A percentile compares a stretch with the other conserved stretches of the same genome.
Conservation (phyloP, 306 rosid genomes). For the Pyrus betulifolia region DNA sequence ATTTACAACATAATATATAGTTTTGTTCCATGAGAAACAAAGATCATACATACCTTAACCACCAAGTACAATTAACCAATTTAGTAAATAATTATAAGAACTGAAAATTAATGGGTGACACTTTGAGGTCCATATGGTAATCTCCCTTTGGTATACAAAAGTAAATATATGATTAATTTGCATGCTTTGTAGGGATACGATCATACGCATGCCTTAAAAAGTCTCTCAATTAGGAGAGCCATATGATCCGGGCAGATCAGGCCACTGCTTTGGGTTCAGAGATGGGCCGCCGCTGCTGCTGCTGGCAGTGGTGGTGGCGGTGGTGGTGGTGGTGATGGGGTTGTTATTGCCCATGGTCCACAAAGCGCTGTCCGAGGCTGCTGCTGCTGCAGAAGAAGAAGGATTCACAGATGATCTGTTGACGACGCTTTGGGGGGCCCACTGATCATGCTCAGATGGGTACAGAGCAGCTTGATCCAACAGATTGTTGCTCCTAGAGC, state of each 20-base stretch:
- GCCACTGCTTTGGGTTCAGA: constrained; percentile 32
- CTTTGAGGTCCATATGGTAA: constrained; percentile 2
- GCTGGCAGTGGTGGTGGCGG: constrained; percentile 1
- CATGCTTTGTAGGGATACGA: neutral
- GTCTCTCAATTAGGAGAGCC: constrained; percentile 31
- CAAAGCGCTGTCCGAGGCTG: constrained; percentile 11
- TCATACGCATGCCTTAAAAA: neutral
- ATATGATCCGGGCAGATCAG: constrained; percentile 25
- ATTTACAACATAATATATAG: constrained; percentile 12
- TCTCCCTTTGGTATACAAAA: neutral
- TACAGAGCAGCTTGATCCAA: constrained; percentile 4
- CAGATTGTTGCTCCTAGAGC: constrained; percentile 8
- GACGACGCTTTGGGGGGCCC: constrained; percentile 30
- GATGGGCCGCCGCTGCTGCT: constrained; percentile 10
- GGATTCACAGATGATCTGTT: constrained; percentile 1
- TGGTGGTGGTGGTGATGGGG: constrained; percentile 8
- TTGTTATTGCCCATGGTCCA: constrained; percentile 30
- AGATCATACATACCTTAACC: constrained; percentile 5
- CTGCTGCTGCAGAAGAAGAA: neutral
- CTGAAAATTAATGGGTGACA: neutral
- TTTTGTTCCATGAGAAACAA: constrained; percentile 3
- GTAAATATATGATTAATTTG: neutral
- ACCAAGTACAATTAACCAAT: neutral
- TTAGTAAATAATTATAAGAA: constrained; percentile 7
- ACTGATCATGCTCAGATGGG: constrained; percentile 3